phyloP scores from a whole-genome alignment of 2,329 filamentous ascomycete species.

The Catunica adiposa region DNA sequence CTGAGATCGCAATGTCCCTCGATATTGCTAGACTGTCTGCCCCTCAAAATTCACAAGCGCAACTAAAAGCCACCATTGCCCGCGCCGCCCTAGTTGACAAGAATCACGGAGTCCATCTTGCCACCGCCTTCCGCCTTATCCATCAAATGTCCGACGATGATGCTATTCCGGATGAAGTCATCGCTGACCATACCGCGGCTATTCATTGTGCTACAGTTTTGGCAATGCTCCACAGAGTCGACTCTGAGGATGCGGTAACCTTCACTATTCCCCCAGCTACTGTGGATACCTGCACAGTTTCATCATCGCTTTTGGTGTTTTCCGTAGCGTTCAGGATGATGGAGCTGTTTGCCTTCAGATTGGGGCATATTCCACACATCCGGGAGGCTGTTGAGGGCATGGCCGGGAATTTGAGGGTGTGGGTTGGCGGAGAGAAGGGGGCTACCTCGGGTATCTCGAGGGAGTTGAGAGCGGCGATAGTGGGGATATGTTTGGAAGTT shows the following conservation, averaged over 20 bases:
- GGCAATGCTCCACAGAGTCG: slow-evolving; percentile 35
- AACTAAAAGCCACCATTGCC: slow-evolving; percentile 41
- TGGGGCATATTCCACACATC: slow-evolving; percentile 30
- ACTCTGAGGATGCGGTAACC: slow-evolving; percentile 22
- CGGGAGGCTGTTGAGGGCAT: slow-evolving; percentile 36
- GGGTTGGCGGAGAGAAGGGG: slow-evolving; percentile 39
- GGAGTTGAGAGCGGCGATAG: slow-evolving; percentile 35
- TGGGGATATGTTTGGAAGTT: slow-evolving; percentile 38
- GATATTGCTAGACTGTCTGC: slow-evolving; percentile 55
- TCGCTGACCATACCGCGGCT: slow-evolving; percentile 30
- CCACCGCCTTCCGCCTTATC: slow-evolving; percentile 24
- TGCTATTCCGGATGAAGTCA: slow-evolving; percentile 7
- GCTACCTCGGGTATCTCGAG: slow-evolving; percentile 34
- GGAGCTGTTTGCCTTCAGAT: slow-evolving; percentile 32
- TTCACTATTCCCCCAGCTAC: background rate
- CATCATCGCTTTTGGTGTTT: slow-evolving; percentile 42
- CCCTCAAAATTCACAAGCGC: slow-evolving; percentile 60
- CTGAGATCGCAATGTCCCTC: slow-evolving; percentile 33
- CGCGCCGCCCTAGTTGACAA: slow-evolving; percentile 39
- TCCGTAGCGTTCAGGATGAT: slow-evolving; percentile 43
- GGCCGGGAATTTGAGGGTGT: slow-evolving; percentile 40
- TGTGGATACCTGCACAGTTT: slow-evolving; percentile 21
- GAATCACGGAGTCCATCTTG: slow-evolving; percentile 39
- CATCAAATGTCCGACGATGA: slow-evolving; percentile 30
- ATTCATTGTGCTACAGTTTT: slow-evolving; percentile 44